Evolutionary conservation across 176 grass and related monocot species (phyloP), one percentile per base, ranked within the genome.

Genomic region (Zoysia japonica): DNA sequence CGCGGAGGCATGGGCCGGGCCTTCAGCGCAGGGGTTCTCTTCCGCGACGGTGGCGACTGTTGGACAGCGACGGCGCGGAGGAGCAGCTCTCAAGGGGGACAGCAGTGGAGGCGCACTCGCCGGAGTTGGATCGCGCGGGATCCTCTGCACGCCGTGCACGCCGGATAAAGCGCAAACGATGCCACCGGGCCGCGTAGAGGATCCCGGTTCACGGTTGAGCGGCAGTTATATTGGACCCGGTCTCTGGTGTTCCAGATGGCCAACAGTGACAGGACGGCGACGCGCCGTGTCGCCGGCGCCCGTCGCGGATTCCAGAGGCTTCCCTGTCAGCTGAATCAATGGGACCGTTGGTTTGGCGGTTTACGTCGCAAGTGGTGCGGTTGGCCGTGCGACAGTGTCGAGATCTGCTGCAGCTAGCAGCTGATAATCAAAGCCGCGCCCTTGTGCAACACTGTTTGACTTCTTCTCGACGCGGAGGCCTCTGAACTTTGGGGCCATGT

Each of bases 141-240:
- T 85, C 35, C 56, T 47, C 42, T 47, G 61, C 7, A 66, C 12
- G 9, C 46, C 36, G 35, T n/a, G 8, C 36, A 9, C 1, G 16
- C 46, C 4, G 47, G 76, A 5, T 40, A 5, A 20, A 28, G 61
- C 7, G 61, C 0, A 8, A 7, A 5, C 3, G 54, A 28, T 47
- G 6, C 10, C 8, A 46, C 3, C 7, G 9, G 4, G 48, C 47
- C 62, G 38, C 70, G 59, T 65, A 81, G 53, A 70, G 57, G 40
- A 88, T 84, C 82, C 56, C 28, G 19, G 40, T 10, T 56, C 40
- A 70, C 71, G 65, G 81, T 80, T 76, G 16, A 46, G 50, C 16
- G 77, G 87, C 87, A 80, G 82, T 85, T 88, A 85, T 85, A 19
- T 66, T 81, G 82, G 87, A 85, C 87, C 51, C 37, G 71, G 86